phyloP scores from a whole-genome alignment of 805 yeast species.

The Pichia eremophila region DNA sequence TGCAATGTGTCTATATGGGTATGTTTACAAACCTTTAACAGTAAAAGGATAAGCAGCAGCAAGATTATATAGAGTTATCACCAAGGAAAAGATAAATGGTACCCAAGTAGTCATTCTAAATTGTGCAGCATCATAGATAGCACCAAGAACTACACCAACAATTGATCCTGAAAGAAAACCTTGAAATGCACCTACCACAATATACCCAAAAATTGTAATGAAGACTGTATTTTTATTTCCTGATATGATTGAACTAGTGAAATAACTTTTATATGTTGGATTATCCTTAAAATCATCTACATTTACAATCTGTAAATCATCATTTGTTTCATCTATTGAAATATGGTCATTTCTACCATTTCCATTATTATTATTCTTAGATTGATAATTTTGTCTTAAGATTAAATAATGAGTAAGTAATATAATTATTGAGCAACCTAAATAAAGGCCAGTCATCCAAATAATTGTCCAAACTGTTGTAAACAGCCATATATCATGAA shows the following conservation, averaged over 20 bases:
- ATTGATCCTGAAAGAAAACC: slow-evolving; percentile 69
- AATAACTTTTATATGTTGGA: neutral
- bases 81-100: slow-evolving; percentile 73
- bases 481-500: slow-evolving; percentile 71
- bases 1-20: neutral
- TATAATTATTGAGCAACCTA: slow-evolving; percentile 57
- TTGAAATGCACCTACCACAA: slow-evolving; percentile 47
- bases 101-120: slow-evolving; percentile 93
- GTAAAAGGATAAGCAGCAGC: slow-evolving; percentile 57
- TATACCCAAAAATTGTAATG: slow-evolving; percentile 37
- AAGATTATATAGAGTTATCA: slow-evolving; percentile 58
- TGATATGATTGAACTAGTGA: neutral
- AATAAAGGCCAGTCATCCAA: slow-evolving; percentile 52
- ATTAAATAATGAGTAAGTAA: slow-evolving; percentile 37
- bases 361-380: neutral
- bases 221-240: slow-evolving; percentile 22
- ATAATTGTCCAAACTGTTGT: slow-evolving; percentile 77
- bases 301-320: neutral
- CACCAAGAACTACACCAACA: slow-evolving; percentile 64
- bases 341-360: too few species aligned
- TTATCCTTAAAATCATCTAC: neutral
- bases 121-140: slow-evolving; percentile 70
- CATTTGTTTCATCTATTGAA: neutral
- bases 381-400: slow-evolving; percentile 8
- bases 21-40: slow-evolving; percentile 19